These are phyloP conservation scores for Trapa bicornis DNA, from an alignment of 345 rosid species.

Conservation along the genomic window DNA sequence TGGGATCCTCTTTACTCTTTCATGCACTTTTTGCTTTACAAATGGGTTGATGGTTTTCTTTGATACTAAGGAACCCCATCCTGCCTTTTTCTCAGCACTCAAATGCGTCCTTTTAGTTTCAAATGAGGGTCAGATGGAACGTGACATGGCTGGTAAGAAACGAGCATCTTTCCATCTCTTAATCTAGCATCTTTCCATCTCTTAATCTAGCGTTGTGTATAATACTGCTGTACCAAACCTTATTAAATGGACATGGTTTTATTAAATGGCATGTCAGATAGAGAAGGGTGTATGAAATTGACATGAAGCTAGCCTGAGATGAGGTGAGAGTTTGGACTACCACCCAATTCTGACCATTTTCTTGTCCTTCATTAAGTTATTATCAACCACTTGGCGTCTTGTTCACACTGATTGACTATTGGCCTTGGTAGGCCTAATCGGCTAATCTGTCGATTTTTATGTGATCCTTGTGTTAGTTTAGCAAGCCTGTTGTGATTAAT, in stretches of 20 bases:
- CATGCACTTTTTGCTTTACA: background rate
- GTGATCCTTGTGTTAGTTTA: background rate
- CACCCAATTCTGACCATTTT: background rate
- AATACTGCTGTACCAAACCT: no score
- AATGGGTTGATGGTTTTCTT: background rate
- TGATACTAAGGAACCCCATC: constrained; percentile 1
- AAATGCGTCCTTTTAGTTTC: no score
- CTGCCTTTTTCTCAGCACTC: background rate
- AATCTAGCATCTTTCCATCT: no score
- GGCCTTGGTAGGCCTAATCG: background rate
- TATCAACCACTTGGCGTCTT: background rate
- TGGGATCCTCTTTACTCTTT: background rate
- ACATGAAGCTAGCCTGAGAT: background rate
- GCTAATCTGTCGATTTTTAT: background rate
- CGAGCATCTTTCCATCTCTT: no score
- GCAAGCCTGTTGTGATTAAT: background rate
- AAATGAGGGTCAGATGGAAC: no score
- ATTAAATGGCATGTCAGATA: background rate
- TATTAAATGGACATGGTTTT: background rate
- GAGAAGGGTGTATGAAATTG: background rate
- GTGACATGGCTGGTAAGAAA: no score
- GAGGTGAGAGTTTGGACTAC: background rate
- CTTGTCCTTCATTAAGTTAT: background rate
- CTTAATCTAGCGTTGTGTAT: no score
- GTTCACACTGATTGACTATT: background rate